These are phyloP conservation scores for Ascochyta rabiei DNA, from an alignment of 2,329 filamentous ascomycete genomes.

Conservation along the genomic window DNA sequence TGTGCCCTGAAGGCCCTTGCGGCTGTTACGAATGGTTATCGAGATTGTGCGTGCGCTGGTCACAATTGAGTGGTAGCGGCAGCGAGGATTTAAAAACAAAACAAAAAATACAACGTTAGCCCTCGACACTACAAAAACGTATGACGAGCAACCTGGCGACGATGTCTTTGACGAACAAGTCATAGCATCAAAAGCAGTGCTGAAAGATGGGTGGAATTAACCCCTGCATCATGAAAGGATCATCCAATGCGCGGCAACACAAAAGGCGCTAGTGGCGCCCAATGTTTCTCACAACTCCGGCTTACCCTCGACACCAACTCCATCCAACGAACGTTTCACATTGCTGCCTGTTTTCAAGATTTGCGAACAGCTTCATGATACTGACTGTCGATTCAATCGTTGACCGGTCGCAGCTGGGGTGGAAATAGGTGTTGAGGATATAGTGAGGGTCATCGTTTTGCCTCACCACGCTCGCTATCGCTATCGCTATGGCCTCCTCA, in stretches of 20 bases:
- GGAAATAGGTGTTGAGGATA: conserved; percentile 27
- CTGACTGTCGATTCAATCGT: conserved; percentile 9
- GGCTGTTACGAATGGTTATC: background rate
- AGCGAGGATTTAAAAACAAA: too few species aligned
- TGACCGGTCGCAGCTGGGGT: conserved; percentile 27
- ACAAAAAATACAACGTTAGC: background rate
- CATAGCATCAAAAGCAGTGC: background rate
- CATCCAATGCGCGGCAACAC: conserved; percentile 1
- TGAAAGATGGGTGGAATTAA: background rate
- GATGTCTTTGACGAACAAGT: too few species aligned
- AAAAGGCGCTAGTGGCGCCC: conserved; percentile 4
- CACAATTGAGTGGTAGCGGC: background rate
- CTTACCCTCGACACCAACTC: conserved; percentile 14
- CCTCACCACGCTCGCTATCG: conserved; percentile 10
- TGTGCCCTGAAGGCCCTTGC: background rate
- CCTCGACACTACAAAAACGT: background rate
- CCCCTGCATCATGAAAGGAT: conserved; percentile 6
- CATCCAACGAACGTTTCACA: background rate
- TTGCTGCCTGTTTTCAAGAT: conserved; percentile 9
- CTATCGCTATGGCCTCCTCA: conserved; percentile 29
- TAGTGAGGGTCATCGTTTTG: conserved; percentile 13
- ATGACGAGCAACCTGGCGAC: background rate
- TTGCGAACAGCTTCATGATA: conserved; percentile 21
- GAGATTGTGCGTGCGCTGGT: background rate
- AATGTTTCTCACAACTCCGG: conserved; percentile 7